Conservation (phyloP, 331 rosid species). For the Acacia pycnantha region DNA sequence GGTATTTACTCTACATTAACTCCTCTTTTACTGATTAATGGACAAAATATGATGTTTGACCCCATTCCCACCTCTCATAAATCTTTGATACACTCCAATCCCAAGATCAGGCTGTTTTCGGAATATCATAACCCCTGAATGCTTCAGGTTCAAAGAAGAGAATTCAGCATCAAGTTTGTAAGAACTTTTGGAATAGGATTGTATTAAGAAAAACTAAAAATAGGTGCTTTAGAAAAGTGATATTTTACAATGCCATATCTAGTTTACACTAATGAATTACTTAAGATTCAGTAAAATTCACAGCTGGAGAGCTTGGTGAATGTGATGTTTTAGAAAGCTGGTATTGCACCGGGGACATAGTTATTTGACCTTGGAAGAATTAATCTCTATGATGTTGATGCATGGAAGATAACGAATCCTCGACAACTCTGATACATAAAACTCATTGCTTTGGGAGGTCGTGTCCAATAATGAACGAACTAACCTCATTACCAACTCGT, state of each 20-base stretch:
- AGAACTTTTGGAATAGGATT: slow-evolving; percentile 2
- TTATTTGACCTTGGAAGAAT: neutral
- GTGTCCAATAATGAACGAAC: neutral
- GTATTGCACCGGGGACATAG: neutral
- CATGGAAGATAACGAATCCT: neutral
- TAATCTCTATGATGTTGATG: neutral
- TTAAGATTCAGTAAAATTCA: slow-evolving; percentile 8
- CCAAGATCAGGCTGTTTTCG: slow-evolving; percentile 16
- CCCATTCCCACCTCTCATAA: slow-evolving; percentile 5
- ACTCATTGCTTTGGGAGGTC: neutral
- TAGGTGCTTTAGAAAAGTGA: neutral
- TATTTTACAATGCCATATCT: slow-evolving; percentile 13
- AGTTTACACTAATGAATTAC: neutral
- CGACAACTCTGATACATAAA: neutral
- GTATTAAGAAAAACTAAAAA: neutral
- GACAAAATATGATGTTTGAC: neutral
- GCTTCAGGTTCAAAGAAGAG: slow-evolving; percentile 5
- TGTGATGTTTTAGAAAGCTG: neutral
- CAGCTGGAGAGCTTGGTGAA: slow-evolving; percentile 3
- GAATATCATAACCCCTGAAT: slow-evolving; percentile 8
- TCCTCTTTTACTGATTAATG: neutral
- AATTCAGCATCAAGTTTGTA: neutral
- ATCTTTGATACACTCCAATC: neutral
- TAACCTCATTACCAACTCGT: neutral
- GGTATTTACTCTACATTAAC: slow-evolving; percentile 40